phyloP scores from a whole-genome alignment of 306 rosid species.

The Abrus precatorius region DNA sequence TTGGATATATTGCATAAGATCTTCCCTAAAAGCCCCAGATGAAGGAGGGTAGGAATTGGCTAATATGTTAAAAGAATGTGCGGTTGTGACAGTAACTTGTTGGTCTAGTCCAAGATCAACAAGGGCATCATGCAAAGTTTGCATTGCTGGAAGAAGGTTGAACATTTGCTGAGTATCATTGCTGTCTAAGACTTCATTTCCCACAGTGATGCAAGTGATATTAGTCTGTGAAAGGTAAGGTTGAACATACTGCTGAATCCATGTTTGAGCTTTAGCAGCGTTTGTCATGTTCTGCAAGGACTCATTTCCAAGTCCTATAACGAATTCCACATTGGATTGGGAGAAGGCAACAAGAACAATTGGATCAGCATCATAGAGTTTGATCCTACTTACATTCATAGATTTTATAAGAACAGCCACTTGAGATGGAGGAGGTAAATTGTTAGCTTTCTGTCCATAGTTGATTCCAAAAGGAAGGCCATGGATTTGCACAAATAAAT shows the following conservation, averaged over 20 bases:
- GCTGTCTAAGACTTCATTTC: constrained; percentile 73
- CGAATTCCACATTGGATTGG: constrained; percentile 67
- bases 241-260: constrained; percentile 69
- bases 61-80: constrained; percentile 72
- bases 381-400: constrained; percentile 72
- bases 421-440: constrained; percentile 73
- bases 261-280: constrained; percentile 65
- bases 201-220: constrained; percentile 75
- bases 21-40: constrained; percentile 62
- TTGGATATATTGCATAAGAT: constrained; percentile 61
- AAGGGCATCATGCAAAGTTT: constrained; percentile 65
- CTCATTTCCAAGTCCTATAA: constrained; percentile 81
- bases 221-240: constrained; percentile 71
- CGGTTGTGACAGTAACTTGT: constrained; percentile 67
- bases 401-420: constrained; percentile 69
- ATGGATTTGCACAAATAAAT: constrained; percentile 50
- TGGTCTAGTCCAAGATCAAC: constrained; percentile 68
- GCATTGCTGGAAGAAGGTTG: constrained; percentile 81
- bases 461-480: constrained; percentile 77
- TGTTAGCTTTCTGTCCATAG: constrained; percentile 89
- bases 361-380: constrained; percentile 93
- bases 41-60: constrained; percentile 80
- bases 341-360: constrained; percentile 81
- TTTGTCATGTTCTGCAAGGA: constrained; percentile 63
- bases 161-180: constrained; percentile 54